Percentiles rank a stretch among this genome's conserved stretches.
Conservation (phyloP, 495 filamentous ascomycete species). For the Hypoxylon fuscum region DNA sequence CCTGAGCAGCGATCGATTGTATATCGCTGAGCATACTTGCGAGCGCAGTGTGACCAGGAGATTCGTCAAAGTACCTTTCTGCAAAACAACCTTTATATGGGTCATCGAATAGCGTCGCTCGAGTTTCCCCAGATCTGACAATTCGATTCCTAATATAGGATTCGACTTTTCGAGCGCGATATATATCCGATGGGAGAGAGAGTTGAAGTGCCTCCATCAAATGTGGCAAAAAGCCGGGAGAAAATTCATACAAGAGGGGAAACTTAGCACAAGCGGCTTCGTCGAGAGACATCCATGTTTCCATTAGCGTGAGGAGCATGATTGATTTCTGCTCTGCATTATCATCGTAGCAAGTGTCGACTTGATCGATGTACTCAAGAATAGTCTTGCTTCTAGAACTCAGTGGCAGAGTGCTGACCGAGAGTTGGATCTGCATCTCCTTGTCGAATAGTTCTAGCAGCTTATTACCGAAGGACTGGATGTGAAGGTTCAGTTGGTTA, state of each 20-base stretch:
- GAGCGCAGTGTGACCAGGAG: slow-evolving; percentile 32
- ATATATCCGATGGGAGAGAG: slow-evolving; percentile 48
- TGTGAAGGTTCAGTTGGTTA: slow-evolving; percentile 10
- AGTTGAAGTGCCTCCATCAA: slow-evolving; percentile 60
- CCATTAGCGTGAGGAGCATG: slow-evolving; percentile 53
- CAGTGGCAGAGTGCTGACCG: not conserved
- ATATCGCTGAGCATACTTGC: slow-evolving; percentile 46
- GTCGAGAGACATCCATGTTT: slow-evolving; percentile 55
- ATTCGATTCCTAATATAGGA: slow-evolving; percentile 51
- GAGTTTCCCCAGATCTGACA: slow-evolving; percentile 2
- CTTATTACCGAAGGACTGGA: slow-evolving; percentile 13
- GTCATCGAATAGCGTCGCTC: slow-evolving; percentile 58
- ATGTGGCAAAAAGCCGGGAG: slow-evolving; percentile 52
- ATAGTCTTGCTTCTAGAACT: slow-evolving; percentile 40
- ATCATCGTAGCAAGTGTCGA: slow-evolving; percentile 53
- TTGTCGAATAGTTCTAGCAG: slow-evolving; percentile 18
- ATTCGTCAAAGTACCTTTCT: slow-evolving; percentile 54
- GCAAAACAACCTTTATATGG: slow-evolving; percentile 57
- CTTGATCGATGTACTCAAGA: slow-evolving; percentile 44
- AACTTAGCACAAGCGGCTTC: slow-evolving; percentile 39
- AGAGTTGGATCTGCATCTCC: slow-evolving; percentile 9
- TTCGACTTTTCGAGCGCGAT: slow-evolving; percentile 56
- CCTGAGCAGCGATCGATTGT: slow-evolving; percentile 28
- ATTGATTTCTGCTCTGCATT: slow-evolving; percentile 56
- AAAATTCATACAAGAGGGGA: slow-evolving; percentile 49